Base-by-base conservation (phyloP, 257 asterid species). In the Rauvolfia tetraphylla region DNA sequence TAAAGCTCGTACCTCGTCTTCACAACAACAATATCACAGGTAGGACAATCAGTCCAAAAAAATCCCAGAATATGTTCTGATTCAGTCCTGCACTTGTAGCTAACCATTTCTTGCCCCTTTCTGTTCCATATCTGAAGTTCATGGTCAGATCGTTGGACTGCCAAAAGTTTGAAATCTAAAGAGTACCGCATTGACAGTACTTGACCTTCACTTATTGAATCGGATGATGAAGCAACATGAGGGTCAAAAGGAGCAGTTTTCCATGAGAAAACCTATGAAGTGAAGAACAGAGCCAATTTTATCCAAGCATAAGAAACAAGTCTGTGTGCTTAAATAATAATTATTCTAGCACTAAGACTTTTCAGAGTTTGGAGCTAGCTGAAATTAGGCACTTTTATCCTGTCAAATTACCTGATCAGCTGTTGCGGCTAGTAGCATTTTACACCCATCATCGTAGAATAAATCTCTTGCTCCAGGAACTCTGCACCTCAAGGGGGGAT, bases 1-100 rank as follows among this genome's bases (percentile, higher is more conserved):
- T 49, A 74, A 62, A 72, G 57, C 22, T 5, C 68, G 69, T 86
- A 95, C 99, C 98, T 95, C 78, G 96, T 88, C 85, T 90, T 93
- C 73, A 95, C 97, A 85, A 95, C 78, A 66, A 93, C 91, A 75
- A 95, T 85, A 82, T 95, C 90, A 81, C 89, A 90, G 31, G 89
- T 85, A 3, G 94, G 90, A 84, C 91, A 87, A 80, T 95, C 99
- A 31, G 96, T 86, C 99, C 99, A 95, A 79, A 95, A 95, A 86
- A 92, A 91, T 34, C 98, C 99, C 80, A 95, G 89, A 79, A 95
- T 86, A 79, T 83, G 89, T 85, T 91, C 99, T 61, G 97, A 89
- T 63, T 89, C 94, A 34, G 89, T 49, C 81, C 90, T 87, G 80
- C 96, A 91, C 85, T 85, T 90, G 56, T 90, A 96, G 84, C 90